These are phyloP conservation scores for Platanthera zijinensis DNA, from an alignment of 106 monocot species.

Conservation along the genomic window DNA sequence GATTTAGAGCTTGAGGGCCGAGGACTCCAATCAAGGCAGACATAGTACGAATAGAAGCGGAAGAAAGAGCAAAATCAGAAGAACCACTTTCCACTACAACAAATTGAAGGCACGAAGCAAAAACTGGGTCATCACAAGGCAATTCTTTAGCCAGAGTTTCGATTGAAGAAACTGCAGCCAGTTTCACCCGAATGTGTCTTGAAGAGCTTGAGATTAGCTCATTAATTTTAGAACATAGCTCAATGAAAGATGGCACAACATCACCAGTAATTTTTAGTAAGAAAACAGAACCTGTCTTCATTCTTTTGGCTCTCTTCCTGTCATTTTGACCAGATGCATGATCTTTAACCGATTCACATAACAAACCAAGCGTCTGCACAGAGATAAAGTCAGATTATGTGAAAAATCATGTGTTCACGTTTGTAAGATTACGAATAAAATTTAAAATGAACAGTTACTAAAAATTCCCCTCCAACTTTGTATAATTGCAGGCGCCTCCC, in stretches of 20 bases:
- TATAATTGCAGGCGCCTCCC: no score
- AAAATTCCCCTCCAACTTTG: no score
- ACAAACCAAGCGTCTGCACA: slow-evolving; percentile 52
- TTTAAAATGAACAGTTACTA: no score
- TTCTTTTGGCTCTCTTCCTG: slow-evolving; percentile 22
- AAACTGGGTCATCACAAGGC: slow-evolving; percentile 37
- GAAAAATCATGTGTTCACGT: not conserved
- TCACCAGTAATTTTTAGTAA: slow-evolving; percentile 31
- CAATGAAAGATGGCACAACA: slow-evolving; percentile 35
- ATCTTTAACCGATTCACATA: slow-evolving; percentile 60
- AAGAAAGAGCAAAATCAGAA: slow-evolving; percentile 46
- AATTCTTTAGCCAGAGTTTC: slow-evolving; percentile 61
- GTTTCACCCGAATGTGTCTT: slow-evolving; percentile 23
- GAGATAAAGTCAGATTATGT: not conserved
- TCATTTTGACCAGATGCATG: slow-evolving; percentile 19
- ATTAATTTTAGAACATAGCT: slow-evolving; percentile 55
- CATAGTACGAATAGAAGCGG: slow-evolving; percentile 40
- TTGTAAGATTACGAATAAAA: no score
- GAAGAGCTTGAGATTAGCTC: slow-evolving; percentile 38
- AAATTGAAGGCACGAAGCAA: slow-evolving; percentile 34
- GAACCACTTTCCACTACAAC: slow-evolving; percentile 52
- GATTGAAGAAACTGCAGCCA: slow-evolving; percentile 65
- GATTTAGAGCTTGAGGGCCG: slow-evolving; percentile 74
- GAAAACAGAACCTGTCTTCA: slow-evolving; percentile 13
- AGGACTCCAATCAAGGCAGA: slow-evolving; percentile 54